Conservation (phyloP, 2,329 filamentous ascomycete species). For the Aspergillus fumigatiaffinis region DNA sequence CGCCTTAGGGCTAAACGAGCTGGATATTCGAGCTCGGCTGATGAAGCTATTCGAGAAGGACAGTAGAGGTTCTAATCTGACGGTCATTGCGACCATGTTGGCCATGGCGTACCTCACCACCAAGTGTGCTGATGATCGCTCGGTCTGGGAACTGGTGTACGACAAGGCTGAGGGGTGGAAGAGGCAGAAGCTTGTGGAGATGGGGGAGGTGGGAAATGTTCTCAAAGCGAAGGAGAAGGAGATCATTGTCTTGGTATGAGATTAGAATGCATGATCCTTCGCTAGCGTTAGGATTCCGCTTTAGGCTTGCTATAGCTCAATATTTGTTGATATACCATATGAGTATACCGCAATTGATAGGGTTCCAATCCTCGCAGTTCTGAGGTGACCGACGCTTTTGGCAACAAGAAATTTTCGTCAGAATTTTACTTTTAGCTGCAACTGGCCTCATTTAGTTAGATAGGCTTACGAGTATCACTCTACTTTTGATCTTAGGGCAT, state of each 20-base stretch:
- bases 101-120: constrained; percentile 8
- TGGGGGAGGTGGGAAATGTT: neutral
- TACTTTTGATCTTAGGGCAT: no score
- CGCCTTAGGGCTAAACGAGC: neutral
- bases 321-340: neutral
- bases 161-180: constrained; percentile 15
- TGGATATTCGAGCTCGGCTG: neutral
- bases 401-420: no score
- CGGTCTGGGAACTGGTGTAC: constrained; percentile 16
- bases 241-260: neutral
- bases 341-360: neutral
- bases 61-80: neutral
- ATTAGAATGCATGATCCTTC: neutral
- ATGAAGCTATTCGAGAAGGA: neutral
- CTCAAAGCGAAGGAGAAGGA: neutral
- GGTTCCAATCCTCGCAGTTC: neutral
- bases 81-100: constrained; percentile 12
- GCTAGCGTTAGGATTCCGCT: no score
- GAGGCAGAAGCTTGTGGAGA: neutral
- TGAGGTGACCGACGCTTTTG: no score
- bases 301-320: neutral
- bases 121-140: neutral
- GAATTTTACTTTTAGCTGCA: no score
- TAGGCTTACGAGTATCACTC: no score
- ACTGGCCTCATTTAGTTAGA: no score